Evolutionary conservation across 2,329 filamentous ascomycete species (phyloP), one percentile per base, ranked within the genome.

Genomic region (Ophiognomonia clavigignenti-juglandacearum): DNA sequence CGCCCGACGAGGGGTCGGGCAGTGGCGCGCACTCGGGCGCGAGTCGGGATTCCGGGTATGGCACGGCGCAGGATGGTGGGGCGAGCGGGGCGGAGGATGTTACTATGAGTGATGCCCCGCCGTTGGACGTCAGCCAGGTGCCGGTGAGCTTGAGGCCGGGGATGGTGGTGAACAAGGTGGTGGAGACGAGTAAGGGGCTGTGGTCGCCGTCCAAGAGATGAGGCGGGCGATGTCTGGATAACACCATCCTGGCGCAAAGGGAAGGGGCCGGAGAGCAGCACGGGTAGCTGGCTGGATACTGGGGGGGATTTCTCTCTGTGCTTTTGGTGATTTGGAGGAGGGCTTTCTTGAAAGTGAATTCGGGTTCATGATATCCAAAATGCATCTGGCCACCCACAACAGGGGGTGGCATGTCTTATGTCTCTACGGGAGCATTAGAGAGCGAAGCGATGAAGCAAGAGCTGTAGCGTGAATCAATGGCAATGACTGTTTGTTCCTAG

Each of bases 111-210:
- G 74, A 74, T 39, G 71, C 68, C 18, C 60, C 60, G 14, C 52
- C 58, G 20, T 43, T 52, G 51, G 37, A 43, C 20, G 32, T 39
- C 11, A 52, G 43, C 19, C 57, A 57, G 13, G 64, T 80, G 20
- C 79, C 80, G 6, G 61, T 73, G 40, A 73, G 70, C 50, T 60
- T 83, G 59, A 70, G 76, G 53, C 77, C 78, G 0, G 78, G 80
- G 16, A 73, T 71, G 50, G 66, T 70, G 53, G 73, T 67, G 39
- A 81, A 80, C 62, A 73, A 71, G 54, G 70, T 83, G 13, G 66
- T 81, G n/a, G 78, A 84, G 63, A 82, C 80, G 23, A 80, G 75
- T 29, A 82, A 79, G 56, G 81, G 81, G 2, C 63, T 85, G 47
- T 85, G 82, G 82, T 77, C 64, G 22, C 50, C 50, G 20, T 43